Percentiles rank a stretch among this genome's conserved stretches.
Evolutionary conservation across 805 yeast species (phyloP).

Genomic region (Teunomyces gatunensis): DNA sequence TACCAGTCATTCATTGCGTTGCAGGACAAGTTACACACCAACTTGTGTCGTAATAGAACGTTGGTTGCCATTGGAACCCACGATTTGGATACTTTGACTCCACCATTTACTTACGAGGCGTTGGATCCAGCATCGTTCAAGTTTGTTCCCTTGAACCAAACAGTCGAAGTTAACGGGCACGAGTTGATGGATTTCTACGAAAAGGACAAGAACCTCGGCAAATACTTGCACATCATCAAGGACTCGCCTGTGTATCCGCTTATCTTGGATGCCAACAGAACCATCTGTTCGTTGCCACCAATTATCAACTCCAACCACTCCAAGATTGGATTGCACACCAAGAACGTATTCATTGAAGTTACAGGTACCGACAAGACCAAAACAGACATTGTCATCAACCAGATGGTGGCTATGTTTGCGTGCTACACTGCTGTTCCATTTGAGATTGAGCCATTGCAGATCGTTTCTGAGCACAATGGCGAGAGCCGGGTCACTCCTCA

Average conservation of each 20-base stretch:
- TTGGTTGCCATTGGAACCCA: slow-evolving; percentile 99
- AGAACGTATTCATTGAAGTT: slow-evolving; percentile 85
- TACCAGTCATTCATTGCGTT: slow-evolving; percentile 93
- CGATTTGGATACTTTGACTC: slow-evolving; percentile 75
- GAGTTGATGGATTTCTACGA: slow-evolving; percentile 87
- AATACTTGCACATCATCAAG: slow-evolving; percentile 81
- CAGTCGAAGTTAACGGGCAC: slow-evolving; percentile 66
- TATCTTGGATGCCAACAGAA: slow-evolving; percentile 70
- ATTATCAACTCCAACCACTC: slow-evolving; percentile 90
- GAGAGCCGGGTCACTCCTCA: slow-evolving; percentile 77
- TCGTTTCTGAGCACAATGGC: slow-evolving; percentile 76
- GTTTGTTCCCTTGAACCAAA: slow-evolving; percentile 74
- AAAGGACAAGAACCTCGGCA: slow-evolving; percentile 84
- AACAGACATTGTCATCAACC: slow-evolving; percentile 88
- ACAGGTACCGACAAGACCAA: slow-evolving; percentile 96
- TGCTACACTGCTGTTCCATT: slow-evolving; percentile 79
- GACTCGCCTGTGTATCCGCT: slow-evolving; percentile 91
- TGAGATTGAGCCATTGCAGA: slow-evolving; percentile 84
- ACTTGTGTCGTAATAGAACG: slow-evolving; percentile 94
- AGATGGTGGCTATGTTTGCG: slow-evolving; percentile 93
- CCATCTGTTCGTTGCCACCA: slow-evolving; percentile 93
- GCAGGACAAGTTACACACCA: slow-evolving; percentile 94
- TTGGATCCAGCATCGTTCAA: slow-evolving; percentile 71
- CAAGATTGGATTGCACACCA: slow-evolving; percentile 81
- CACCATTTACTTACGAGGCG: slow-evolving; percentile 88